Evolutionary conservation across 2,329 filamentous ascomycete genomes (phyloP).

Genomic region (Fusarium circinatum): DNA sequence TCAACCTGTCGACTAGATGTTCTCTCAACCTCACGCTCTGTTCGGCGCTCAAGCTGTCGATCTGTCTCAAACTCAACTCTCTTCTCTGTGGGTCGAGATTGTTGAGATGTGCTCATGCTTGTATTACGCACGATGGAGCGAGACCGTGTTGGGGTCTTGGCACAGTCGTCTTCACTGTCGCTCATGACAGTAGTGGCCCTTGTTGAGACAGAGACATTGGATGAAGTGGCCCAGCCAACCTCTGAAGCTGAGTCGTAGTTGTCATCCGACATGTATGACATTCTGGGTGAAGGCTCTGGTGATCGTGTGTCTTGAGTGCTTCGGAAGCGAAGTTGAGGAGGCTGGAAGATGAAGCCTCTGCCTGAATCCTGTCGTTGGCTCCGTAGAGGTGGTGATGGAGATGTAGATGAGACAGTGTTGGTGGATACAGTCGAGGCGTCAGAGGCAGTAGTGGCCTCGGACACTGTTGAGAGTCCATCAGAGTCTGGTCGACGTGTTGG

Average conservation of each 20-base stretch:
- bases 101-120: constrained; percentile 26
- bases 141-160: constrained; percentile 36
- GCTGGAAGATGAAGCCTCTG: constrained; percentile 38
- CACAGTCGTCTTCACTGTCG: constrained; percentile 39
- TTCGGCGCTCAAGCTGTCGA: constrained; percentile 24
- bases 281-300: constrained; percentile 39
- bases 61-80: constrained; percentile 30
- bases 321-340: constrained; percentile 41
- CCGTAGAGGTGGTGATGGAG: constrained; percentile 7
- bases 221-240: constrained; percentile 36
- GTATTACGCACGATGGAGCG: constrained; percentile 33
- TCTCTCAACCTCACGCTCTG: constrained; percentile 12
- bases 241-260: constrained; percentile 42
- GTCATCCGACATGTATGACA: constrained; percentile 39
- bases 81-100: constrained; percentile 31
- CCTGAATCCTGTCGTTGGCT: constrained; percentile 15
- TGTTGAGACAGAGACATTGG: constrained; percentile 37
- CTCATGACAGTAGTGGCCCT: constrained; percentile 36
- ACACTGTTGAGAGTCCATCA: constrained; percentile 42
- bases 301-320: constrained; percentile 29
- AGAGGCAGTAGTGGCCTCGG: constrained; percentile 35
- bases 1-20: constrained; percentile 20
- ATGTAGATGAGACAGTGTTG: constrained; percentile 4
- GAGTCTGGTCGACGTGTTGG: constrained; percentile 28
- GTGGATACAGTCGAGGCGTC: constrained; percentile 13